Conservation (phyloP, 495 filamentous ascomycete genomes). For the Penicillium robsamsonii region DNA sequence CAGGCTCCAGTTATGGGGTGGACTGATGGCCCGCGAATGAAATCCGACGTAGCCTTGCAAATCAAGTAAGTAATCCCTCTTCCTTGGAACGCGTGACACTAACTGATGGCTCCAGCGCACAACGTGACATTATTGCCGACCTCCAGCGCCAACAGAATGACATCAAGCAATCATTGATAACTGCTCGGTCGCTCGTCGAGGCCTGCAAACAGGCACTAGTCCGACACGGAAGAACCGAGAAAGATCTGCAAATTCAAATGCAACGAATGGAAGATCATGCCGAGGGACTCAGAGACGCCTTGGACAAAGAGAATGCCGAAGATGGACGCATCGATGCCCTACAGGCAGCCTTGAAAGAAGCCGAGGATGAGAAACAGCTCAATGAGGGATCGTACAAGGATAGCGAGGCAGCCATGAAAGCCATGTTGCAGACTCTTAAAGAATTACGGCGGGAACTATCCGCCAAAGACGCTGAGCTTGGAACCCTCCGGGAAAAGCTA, state of each 20-base stretch:
- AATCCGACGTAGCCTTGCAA: conserved; percentile 70
- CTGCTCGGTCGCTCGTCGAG: conserved; percentile 30
- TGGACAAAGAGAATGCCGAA: conserved; percentile 57
- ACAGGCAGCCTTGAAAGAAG: conserved; percentile 50
- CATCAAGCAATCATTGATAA: conserved; percentile 33
- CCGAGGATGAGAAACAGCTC: conserved; percentile 47
- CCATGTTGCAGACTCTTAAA: conserved; percentile 43
- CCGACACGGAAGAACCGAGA: conserved; percentile 42
- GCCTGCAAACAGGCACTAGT: conserved; percentile 43
- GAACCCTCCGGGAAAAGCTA: conserved; percentile 41
- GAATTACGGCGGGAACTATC: conserved; percentile 41
- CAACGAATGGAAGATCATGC: conserved; percentile 59
- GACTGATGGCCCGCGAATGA: conserved; percentile 64
- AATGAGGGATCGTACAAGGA: conserved; percentile 53
- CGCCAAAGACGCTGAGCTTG: conserved; percentile 40
- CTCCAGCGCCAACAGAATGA: conserved; percentile 39
- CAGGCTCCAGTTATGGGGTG: conserved; percentile 54
- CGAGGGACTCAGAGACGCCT: conserved; percentile 56
- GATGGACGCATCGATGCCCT: conserved; percentile 63
- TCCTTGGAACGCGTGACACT: neutral
- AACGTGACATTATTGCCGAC: conserved; percentile 43
- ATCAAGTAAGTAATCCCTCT: conserved; percentile 42
- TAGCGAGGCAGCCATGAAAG: conserved; percentile 48
- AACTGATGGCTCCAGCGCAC: conserved; percentile 32
- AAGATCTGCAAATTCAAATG: conserved; percentile 50